Percentiles rank a stretch among this genome's conserved stretches.
phyloP scores from a whole-genome alignment of 192 early-diverging fungal species.

The Coemansia sp. region DNA sequence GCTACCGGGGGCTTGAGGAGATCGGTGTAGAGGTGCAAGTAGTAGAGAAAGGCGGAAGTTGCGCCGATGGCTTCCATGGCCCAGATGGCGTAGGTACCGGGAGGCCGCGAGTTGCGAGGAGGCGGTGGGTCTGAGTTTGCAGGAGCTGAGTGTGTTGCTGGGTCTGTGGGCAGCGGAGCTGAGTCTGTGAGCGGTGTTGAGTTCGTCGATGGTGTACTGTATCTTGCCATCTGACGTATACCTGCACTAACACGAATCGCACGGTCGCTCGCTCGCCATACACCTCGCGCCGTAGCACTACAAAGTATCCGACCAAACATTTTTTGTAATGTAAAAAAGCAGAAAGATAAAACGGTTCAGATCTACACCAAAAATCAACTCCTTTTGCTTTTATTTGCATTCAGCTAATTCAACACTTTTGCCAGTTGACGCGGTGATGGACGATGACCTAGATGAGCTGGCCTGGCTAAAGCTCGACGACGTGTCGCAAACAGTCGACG shows the following conservation, averaged over 20 bases:
- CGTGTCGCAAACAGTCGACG: conserved; percentile 15
- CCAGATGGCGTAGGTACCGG: conserved; percentile 47
- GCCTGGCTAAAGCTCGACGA: conserved; percentile 19
- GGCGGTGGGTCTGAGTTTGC: background rate
- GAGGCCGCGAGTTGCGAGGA: conserved; percentile 20
- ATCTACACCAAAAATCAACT: too few species aligned
- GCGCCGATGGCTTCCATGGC: conserved; percentile 49
- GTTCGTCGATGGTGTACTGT: background rate
- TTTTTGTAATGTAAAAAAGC: background rate
- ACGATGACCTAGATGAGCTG: conserved; percentile 14
- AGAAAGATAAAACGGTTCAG: too few species aligned
- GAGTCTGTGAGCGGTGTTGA: background rate
- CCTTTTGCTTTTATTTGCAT: too few species aligned
- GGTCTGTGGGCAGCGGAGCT: too few species aligned
- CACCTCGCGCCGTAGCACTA: background rate
- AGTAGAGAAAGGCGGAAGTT: conserved; percentile 29
- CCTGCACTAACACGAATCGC: background rate
- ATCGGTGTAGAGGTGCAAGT: conserved; percentile 41
- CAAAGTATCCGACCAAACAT: background rate
- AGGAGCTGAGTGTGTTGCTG: background rate
- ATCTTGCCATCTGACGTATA: background rate
- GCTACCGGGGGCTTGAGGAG: conserved; percentile 33
- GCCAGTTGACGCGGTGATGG: too few species aligned
- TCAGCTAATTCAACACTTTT: too few species aligned
- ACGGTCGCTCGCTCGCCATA: background rate